Evolutionary conservation across 1,284 basidiomycete genomes (phyloP).

Genomic region (Leccinum brunneo-olivaceum): DNA sequence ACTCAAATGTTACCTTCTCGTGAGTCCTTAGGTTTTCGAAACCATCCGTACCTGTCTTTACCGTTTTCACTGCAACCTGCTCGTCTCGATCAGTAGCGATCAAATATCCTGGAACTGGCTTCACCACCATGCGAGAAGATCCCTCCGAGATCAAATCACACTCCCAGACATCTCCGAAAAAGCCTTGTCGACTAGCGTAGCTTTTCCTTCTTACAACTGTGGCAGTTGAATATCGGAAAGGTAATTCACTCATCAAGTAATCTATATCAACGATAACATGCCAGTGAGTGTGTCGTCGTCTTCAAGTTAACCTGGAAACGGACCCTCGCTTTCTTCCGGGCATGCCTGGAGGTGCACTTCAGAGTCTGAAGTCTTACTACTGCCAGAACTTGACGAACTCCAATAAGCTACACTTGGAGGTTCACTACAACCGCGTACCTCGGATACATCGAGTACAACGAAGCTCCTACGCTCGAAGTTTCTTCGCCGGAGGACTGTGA

Average conservation of each 20-base stretch:
- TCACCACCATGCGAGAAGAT: constrained; percentile 14
- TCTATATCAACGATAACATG: constrained; percentile 6
- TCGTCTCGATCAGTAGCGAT: background rate
- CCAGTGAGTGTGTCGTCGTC: background rate
- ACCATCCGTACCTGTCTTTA: constrained; percentile 6
- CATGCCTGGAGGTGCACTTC: constrained; percentile 6
- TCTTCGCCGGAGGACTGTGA: constrained; percentile 11
- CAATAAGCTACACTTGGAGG: constrained; percentile 4
- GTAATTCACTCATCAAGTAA: constrained; percentile 6
- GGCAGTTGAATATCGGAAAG: constrained; percentile 5
- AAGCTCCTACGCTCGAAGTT: constrained; percentile 5
- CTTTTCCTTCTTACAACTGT: constrained; percentile 9
- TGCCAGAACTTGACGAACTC: constrained; percentile 10
- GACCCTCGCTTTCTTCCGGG: constrained; percentile 13
- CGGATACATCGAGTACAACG: constrained; percentile 7
- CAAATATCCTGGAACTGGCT: background rate
- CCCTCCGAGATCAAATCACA: constrained; percentile 15
- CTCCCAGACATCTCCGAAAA: constrained; percentile 26
- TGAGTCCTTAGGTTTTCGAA: background rate
- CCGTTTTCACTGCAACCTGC: constrained; percentile 23
- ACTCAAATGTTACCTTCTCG: constrained; percentile 13
- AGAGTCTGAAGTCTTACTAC: constrained; percentile 15
- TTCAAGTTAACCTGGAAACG: background rate
- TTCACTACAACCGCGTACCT: constrained; percentile 9
- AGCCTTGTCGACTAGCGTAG: constrained; percentile 12